Base-by-base conservation (phyloP, 2,329 filamentous ascomycete genomes). In the Colletotrichum coccodes region DNA sequence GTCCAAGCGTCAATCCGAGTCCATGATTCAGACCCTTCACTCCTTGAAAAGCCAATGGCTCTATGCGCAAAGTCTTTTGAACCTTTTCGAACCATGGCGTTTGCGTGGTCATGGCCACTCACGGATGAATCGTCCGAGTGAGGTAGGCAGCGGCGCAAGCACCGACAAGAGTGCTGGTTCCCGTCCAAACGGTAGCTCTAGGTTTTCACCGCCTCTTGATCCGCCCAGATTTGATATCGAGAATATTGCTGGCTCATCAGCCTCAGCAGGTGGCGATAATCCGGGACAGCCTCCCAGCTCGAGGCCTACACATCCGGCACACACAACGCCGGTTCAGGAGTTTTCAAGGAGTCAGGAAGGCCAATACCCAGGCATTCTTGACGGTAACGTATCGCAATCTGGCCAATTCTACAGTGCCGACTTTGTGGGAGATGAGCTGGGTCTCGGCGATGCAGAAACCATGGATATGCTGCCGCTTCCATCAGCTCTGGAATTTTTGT, bases 31-130 rank as follows among this genome's bases (percentile, higher is more conserved):
- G 11, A 73, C 76, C 2, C 63, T 79, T 3, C 70, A 73, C 1
- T 76, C 73, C 6, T 67, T 79, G 18, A 73, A 75, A 2, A 58
- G 67, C 2, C 73, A 78, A 8, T 79, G 78, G 78, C 67, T 76
- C 14, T 79, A 78, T 65, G 78, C 76, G 2, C 72, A 73, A 14
- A 79, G 76, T 52, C 66, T 79, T 1, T 18, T 77, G 21, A 73
- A 73, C 0, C 71, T 79, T 1, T 79, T 79, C 63, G 73, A 77
- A 16, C 56, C 56, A 11, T 21, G 32, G 21, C 56, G n/a, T 7
- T 18, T 23, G n/a, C 42, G 30, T 21, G 72, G 74, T 14, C 46
- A 36, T 34, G 46, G 50, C 8, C 7, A n/a, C 16, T 34, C 7
- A 14, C 49, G 44, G 40, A 21, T 34, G 42, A 21, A 36, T 21